These are phyloP conservation scores for Vanrija pseudolonga DNA, from an alignment of 1,284 basidiomycete genomes.

Conservation along the genomic window DNA sequence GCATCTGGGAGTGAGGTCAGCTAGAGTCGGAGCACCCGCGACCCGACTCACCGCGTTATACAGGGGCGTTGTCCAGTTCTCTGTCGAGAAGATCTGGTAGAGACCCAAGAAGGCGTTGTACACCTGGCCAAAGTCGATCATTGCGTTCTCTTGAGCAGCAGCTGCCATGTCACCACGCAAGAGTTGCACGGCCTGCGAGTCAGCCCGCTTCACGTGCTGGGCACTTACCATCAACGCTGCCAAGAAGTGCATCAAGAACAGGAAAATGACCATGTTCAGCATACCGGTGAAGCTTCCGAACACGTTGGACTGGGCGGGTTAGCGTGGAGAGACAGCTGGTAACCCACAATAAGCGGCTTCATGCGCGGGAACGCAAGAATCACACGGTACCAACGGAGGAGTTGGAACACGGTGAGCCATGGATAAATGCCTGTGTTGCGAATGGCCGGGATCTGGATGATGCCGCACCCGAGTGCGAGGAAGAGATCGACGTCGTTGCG, in stretches of 20 bases:
- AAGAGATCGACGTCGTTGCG: constrained; percentile 75
- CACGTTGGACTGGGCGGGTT: constrained; percentile 62
- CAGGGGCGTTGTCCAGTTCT: constrained; percentile 88
- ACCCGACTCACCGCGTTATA: constrained; percentile 58
- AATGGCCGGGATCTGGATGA: constrained; percentile 84
- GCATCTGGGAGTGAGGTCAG: constrained; percentile 26
- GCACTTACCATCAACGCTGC: constrained; percentile 64
- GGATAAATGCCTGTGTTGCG: constrained; percentile 65
- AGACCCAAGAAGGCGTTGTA: constrained; percentile 86
- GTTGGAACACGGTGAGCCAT: constrained; percentile 89
- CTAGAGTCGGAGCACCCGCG: too few relatives aligned
- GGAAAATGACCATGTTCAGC: constrained; percentile 88
- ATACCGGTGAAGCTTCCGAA: constrained; percentile 91
- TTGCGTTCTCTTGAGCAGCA: constrained; percentile 30
- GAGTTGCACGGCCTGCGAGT: constrained; percentile 47
- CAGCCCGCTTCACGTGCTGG: constrained; percentile 52
- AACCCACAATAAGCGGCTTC: constrained; percentile 33
- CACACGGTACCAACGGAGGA: constrained; percentile 88
- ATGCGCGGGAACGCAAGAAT: constrained; percentile 58
- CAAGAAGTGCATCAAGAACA: constrained; percentile 83
- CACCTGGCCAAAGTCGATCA: constrained; percentile 80
- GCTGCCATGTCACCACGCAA: constrained; percentile 64
- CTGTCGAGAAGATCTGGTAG: constrained; percentile 86
- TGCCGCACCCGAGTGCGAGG: constrained; percentile 72
- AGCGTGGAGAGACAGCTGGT: not conserved